A percentile compares a stretch with the other conserved stretches of the same genome.
Evolutionary conservation across 805 yeast species (phyloP).

Genomic region (Starmerella floricola): DNA sequence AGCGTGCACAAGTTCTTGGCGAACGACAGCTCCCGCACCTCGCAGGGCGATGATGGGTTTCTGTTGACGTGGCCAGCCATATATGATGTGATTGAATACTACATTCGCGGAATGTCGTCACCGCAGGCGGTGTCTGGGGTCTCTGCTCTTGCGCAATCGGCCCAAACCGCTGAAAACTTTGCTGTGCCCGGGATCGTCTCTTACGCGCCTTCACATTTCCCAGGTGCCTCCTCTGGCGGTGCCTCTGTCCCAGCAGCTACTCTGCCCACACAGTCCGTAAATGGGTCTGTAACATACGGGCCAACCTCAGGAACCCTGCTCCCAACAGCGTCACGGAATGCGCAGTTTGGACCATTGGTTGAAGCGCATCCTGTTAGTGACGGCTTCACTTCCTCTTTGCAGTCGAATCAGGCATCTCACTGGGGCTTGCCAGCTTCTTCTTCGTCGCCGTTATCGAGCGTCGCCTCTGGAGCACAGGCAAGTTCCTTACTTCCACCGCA

Average conservation of each 20-base stretch:
- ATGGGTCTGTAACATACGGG: too few species aligned
- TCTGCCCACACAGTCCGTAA: too few species aligned
- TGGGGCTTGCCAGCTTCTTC: background rate
- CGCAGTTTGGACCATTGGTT: too few species aligned
- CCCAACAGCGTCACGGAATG: too few species aligned
- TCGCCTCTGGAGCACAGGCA: too few species aligned
- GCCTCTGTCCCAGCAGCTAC: too few species aligned
- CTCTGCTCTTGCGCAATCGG: background rate
- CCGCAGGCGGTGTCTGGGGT: background rate
- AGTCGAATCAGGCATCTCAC: background rate
- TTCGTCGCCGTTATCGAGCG: too few species aligned
- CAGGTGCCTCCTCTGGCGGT: too few species aligned
- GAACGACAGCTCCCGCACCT: constrained; percentile 19
- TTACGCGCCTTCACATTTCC: background rate
- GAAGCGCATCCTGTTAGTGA: too few species aligned
- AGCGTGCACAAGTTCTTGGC: constrained; percentile 43
- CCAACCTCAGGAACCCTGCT: too few species aligned
- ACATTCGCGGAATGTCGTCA: constrained; percentile 8
- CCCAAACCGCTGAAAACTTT: background rate
- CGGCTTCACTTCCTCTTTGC: too few species aligned
- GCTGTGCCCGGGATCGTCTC: background rate
- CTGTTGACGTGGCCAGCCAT: constrained; percentile 25
- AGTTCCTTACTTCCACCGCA: background rate
- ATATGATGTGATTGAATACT: constrained; percentile 14
- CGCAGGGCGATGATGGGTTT: constrained; percentile 34